Conservation (phyloP, 306 rosid species). For the Aeschynomene evenia region DNA sequence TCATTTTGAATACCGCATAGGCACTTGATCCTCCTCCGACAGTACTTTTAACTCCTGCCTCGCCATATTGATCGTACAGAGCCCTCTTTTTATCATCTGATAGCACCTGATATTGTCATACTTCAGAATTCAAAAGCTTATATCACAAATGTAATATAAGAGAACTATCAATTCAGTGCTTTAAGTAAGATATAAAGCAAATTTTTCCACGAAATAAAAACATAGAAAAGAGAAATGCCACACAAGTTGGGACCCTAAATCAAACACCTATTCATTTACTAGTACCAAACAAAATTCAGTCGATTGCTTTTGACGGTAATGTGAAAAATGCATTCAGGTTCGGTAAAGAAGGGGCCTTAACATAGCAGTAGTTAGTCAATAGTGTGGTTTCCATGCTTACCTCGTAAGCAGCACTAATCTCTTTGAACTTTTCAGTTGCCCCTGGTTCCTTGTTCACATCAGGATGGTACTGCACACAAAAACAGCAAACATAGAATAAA, state of each 20-base stretch:
- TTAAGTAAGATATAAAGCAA: conserved; percentile 18
- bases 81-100: conserved; percentile 98
- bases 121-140: conserved; percentile 69
- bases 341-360: not conserved
- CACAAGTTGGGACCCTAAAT: not conserved
- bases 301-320: not conserved
- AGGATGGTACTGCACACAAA: conserved; percentile 77
- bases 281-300: not conserved
- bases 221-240: not conserved
- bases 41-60: conserved; percentile 89
- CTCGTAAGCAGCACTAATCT: conserved; percentile 96
- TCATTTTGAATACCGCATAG: conserved; percentile 65
- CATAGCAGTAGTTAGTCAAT: not conserved
- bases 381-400: conserved; percentile 43
- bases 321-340: not conserved
- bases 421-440: conserved; percentile 92
- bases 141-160: conserved; percentile 32
- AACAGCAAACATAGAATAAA: not conserved
- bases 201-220: not conserved
- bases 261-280: not conserved
- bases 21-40: conserved; percentile 85
- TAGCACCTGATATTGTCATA: conserved; percentile 84
- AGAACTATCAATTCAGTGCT: conserved; percentile 1
- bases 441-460: conserved; percentile 97
- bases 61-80: conserved; percentile 94